A percentile compares a stretch with the other conserved stretches of the same genome.
phyloP scores from a whole-genome alignment of 2,329 filamentous ascomycete genomes.

The Penicillium sclerotiorum region DNA sequence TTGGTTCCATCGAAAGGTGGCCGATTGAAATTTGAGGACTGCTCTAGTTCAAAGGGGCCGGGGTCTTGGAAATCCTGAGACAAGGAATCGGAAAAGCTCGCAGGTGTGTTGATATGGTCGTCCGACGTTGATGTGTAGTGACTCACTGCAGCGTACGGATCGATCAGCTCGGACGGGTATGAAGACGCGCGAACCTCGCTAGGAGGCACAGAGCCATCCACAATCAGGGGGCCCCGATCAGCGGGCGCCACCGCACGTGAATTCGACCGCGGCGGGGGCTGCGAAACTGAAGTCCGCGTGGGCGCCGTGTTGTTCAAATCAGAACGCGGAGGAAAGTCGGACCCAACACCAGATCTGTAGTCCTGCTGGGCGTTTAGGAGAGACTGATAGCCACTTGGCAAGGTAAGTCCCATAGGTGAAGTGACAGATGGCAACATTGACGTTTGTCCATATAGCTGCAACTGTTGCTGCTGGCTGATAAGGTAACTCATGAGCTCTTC shows the following conservation, averaged over 20 bases:
- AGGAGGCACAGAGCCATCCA: conserved; percentile 49
- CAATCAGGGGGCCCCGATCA: conserved; percentile 48
- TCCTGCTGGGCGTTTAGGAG: conserved; percentile 37
- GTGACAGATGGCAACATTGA: conserved; percentile 42
- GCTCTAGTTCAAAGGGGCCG: conserved; percentile 39
- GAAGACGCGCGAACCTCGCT: conserved; percentile 39
- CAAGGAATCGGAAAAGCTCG: conserved; percentile 41
- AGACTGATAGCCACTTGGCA: conserved; percentile 43
- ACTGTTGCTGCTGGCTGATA: conserved; percentile 47
- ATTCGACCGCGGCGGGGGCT: conserved; percentile 23
- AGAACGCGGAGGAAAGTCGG: conserved; percentile 26
- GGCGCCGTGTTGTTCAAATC: conserved; percentile 24
- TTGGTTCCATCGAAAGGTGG: conserved; percentile 27
- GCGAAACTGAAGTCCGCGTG: conserved; percentile 21
- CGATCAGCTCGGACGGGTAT: conserved; percentile 37
- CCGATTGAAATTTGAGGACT: conserved; percentile 28
- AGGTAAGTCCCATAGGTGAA: conserved; percentile 40
- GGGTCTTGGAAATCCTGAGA: conserved; percentile 44
- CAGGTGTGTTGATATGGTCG: conserved; percentile 40
- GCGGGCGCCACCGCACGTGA: conserved; percentile 32
- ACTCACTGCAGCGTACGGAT: conserved; percentile 39
- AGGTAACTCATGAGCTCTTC: conserved; percentile 53
- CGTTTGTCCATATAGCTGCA: conserved; percentile 44
- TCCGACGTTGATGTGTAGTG: conserved; percentile 47
- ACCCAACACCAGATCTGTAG: conserved; percentile 32